Evolutionary conservation across 129 eudicot species (phyloP).

Genomic region (Logfia minima): DNA sequence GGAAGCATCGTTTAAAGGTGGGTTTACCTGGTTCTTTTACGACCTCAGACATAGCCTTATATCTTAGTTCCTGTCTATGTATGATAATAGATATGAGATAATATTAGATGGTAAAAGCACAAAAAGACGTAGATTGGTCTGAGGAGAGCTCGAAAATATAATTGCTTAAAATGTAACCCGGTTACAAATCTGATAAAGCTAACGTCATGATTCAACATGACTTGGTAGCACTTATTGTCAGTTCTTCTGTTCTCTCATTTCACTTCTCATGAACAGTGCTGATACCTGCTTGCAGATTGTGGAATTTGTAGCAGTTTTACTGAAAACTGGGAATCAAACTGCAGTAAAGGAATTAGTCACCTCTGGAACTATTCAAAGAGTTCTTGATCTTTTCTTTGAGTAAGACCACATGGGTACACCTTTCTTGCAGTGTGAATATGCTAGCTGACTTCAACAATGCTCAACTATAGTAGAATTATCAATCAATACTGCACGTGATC

Average conservation of each 20-base stretch:
- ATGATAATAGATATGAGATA: too few species aligned
- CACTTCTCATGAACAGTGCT: not conserved
- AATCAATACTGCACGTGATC: not conserved
- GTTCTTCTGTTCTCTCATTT: not conserved
- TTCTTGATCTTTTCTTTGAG: slow-evolving; percentile 91
- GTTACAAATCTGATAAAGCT: not conserved
- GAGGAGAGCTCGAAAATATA: too few species aligned
- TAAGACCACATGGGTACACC: slow-evolving; percentile 32
- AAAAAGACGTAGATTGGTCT: too few species aligned
- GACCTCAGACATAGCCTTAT: not conserved
- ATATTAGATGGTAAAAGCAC: too few species aligned
- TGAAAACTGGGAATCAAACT: slow-evolving; percentile 73
- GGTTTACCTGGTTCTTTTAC: slow-evolving; percentile 6
- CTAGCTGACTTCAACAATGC: not conserved
- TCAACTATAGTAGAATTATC: not conserved
- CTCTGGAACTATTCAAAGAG: slow-evolving; percentile 79
- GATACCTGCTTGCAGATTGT: slow-evolving; percentile 54
- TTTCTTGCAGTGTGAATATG: not conserved
- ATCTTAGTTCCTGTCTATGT: not conserved
- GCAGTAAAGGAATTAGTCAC: slow-evolving; percentile 73
- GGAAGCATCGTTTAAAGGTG: slow-evolving; percentile 87
- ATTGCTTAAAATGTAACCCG: too few species aligned
- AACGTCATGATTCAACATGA: too few species aligned
- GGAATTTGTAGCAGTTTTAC: slow-evolving; percentile 72
- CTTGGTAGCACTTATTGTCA: not conserved